Evolutionary conservation across 2,329 filamentous ascomycete genomes (phyloP), one percentile per base, ranked within the genome.

Genomic region (Fusarium graminum): DNA sequence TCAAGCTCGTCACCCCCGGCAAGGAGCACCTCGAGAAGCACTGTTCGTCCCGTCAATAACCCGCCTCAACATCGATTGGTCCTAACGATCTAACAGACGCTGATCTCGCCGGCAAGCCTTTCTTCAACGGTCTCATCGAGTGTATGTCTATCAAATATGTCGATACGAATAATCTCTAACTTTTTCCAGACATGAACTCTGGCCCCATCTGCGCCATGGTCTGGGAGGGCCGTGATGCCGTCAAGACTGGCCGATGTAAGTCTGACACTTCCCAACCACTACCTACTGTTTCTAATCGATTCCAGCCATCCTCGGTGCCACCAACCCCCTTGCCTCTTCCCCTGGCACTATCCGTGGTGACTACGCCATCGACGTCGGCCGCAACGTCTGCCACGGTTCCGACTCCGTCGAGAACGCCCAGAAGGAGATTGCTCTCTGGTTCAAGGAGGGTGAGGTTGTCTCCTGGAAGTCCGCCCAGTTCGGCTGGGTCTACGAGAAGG

Each of bases 371-470:
- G 88, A 83, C 63, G 79, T 82, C 80, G 95, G 95, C 85, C 93
- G 94, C 82, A 99, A 99, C 88, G 93, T 98, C 85, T 98, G 94
- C 92, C 95, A 99, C 90, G 95, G 95, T 81, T 97, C 93, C 83
- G 95, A 99, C 88, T 90, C 87, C 80, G 94, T 99, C 83, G 95
- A 99, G 90, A 97, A 89, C 86, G 95, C 95, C 84, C 89, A 98
- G 91, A 97, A 98, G 92, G 95, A 99, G 88, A 99, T 99, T 80
- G 91, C 90, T 77, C 90, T 98, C 80, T 99, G 95, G 95, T 99
- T 99, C 92, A 90, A 91, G 83, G 85, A 92, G 74, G 89, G 88
- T 74, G 95, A 98, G 83, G 80, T 97, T 78, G 83, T 93, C 83
- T 86, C 79, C 83, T 98, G 92, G 89, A 94, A 95, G 88, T 85